Percentiles rank a stretch among this genome's conserved stretches.
Conservation (phyloP, 2,329 filamentous ascomycete species). For the Neoascochyta sp. region DNA sequence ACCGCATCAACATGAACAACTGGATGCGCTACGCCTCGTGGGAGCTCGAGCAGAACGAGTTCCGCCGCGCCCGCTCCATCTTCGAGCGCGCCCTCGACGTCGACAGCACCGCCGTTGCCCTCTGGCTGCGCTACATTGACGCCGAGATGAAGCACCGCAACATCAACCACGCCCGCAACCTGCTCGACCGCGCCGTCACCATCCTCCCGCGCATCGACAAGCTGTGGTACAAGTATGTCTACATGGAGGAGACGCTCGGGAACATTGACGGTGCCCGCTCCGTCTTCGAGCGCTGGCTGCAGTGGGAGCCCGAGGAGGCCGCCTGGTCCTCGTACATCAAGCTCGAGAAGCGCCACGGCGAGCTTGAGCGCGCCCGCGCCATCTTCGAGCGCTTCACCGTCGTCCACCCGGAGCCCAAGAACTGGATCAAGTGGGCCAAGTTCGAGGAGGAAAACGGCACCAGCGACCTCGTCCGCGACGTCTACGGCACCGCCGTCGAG, state of each 20-base stretch:
- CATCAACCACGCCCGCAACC: constrained; percentile 93
- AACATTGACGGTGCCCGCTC: constrained; percentile 89
- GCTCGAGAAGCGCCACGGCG: constrained; percentile 89
- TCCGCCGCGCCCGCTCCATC: constrained; percentile 81
- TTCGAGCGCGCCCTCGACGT: constrained; percentile 95
- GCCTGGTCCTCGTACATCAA: constrained; percentile 97
- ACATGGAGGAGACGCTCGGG: constrained; percentile 96
- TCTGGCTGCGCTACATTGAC: constrained; percentile 94
- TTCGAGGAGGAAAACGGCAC: constrained; percentile 97
- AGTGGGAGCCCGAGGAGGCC: constrained; percentile 93
- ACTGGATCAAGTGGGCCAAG: constrained; percentile 98
- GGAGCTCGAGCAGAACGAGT: constrained; percentile 98
- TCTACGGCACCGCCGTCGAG: constrained; percentile 85
- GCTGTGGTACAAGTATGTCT: constrained; percentile 98
- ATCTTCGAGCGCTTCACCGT: constrained; percentile 89
- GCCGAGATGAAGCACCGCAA: constrained; percentile 75
- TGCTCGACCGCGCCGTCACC: constrained; percentile 91
- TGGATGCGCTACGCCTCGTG: constrained; percentile 98
- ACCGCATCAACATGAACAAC: constrained; percentile 94
- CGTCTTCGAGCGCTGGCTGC: constrained; percentile 97
- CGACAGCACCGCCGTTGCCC: constrained; percentile 75
- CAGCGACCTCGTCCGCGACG: constrained; percentile 84
- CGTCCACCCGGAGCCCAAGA: constrained; percentile 88
- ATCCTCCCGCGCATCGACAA: constrained; percentile 89
- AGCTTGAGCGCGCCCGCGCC: constrained; percentile 82